A percentile compares a stretch with the other conserved stretches of the same genome.
Conservation (phyloP, 2,329 filamentous ascomycete genomes). For the Cercospora brassicicola region DNA sequence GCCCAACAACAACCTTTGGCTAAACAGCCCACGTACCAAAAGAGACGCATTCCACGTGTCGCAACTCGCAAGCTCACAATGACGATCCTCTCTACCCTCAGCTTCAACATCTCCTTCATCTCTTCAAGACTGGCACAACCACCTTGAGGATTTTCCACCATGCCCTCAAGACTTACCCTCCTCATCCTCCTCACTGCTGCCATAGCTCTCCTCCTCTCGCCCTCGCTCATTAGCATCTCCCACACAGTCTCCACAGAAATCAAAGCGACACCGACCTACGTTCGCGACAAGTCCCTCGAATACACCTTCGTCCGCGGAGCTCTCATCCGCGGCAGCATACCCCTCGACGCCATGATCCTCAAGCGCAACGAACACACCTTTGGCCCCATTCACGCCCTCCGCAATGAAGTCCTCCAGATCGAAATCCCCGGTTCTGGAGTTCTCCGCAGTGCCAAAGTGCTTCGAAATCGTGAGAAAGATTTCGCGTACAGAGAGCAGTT, state of each 20-base stretch:
- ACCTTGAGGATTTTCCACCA: background rate
- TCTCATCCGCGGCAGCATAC: conserved; percentile 5
- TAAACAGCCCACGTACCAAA: conserved; percentile 2
- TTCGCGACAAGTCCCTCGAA: conserved; percentile 15
- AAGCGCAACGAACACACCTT: conserved; percentile 14
- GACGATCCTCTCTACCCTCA: background rate
- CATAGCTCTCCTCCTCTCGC: conserved; percentile 13
- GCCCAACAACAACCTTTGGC: background rate
- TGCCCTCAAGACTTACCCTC: conserved; percentile 10
- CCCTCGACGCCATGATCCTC: conserved; percentile 17
- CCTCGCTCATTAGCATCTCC: conserved; percentile 13
- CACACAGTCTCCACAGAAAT: conserved; percentile 1
- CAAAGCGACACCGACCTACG: conserved; percentile 8
- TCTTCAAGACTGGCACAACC: background rate
- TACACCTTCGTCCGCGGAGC: conserved; percentile 15
- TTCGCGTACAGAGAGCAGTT: conserved; percentile 20
- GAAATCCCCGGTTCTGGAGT: conserved; percentile 11
- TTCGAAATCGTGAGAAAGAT: conserved; percentile 1
- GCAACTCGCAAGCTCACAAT: background rate
- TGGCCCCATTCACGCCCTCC: conserved; percentile 11
- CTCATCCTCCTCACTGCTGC: conserved; percentile 10
- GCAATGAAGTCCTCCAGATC: conserved; percentile 11
- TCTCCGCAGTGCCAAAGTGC: background rate
- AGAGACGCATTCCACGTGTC: background rate
- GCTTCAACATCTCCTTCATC: background rate